These are phyloP conservation scores for Fusarium sterilihyphosum DNA, from an alignment of 2,329 filamentous ascomycete species.

Conservation along the genomic window DNA sequence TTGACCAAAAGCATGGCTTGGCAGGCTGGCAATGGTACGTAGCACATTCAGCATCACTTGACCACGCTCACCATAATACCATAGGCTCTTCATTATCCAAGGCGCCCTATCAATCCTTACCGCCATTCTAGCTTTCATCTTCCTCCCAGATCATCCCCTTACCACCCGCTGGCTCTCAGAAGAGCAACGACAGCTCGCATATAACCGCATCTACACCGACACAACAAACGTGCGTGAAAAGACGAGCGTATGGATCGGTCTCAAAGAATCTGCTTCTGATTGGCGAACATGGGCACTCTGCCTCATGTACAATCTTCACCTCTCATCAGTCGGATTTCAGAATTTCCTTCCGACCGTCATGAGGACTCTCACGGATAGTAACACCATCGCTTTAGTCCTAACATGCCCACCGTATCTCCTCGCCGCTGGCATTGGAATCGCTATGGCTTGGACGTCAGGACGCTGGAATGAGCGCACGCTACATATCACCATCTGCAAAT, in stretches of 20 bases:
- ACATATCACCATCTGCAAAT: conserved; percentile 44
- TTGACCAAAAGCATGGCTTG: conserved; percentile 40
- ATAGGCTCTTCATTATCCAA: conserved; percentile 45
- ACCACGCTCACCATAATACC: fast-evolving
- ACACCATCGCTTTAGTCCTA: conserved; percentile 58
- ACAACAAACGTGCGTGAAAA: conserved; percentile 45
- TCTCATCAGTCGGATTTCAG: conserved; percentile 42
- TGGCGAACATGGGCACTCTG: conserved; percentile 44
- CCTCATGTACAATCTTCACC: conserved; percentile 42
- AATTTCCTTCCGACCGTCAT: conserved; percentile 51
- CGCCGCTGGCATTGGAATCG: conserved; percentile 45
- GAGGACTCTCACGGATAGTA: conserved; percentile 56
- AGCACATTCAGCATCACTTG: fast-evolving
- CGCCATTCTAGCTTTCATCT: conserved; percentile 45
- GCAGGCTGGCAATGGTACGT: conserved; percentile 45
- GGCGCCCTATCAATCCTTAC: conserved; percentile 42
- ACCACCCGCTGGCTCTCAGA: conserved; percentile 50
- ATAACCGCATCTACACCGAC: conserved; percentile 49
- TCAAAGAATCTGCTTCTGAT: conserved; percentile 39
- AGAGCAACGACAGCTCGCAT: conserved; percentile 53
- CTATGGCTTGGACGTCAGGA: conserved; percentile 49
- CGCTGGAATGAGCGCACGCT: conserved; percentile 51
- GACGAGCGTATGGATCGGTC: conserved; percentile 49
- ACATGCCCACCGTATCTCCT: conserved; percentile 61
- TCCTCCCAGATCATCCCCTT: conserved; percentile 51